A percentile compares a stretch with the other conserved stretches of the same genome.
Evolutionary conservation across 495 filamentous ascomycete genomes (phyloP).

Genomic region (Neurospora intermedia): DNA sequence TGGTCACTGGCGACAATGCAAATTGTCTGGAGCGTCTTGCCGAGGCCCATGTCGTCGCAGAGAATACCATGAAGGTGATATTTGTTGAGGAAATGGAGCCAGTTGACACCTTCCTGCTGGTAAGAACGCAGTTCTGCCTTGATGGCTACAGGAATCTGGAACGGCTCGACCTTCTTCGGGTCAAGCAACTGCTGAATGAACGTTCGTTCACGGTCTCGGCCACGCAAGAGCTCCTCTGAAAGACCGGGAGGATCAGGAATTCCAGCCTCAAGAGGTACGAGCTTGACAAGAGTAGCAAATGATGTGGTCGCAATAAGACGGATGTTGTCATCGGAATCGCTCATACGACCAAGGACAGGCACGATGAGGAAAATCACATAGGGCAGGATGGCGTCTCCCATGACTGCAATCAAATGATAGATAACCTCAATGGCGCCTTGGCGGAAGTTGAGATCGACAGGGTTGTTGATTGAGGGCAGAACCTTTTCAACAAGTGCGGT

Average conservation of each 20-base stretch:
- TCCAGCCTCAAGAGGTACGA: conserved; percentile 96
- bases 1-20: conserved; percentile 98
- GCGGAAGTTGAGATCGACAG: conserved; percentile 70
- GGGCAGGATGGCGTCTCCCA: conserved; percentile 91
- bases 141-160: conserved; percentile 88
- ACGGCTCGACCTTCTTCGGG: conserved; percentile 87
- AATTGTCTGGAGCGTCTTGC: conserved; percentile 92
- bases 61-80: conserved; percentile 97
- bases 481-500: conserved; percentile 91
- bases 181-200: conserved; percentile 97
- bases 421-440: conserved; percentile 91
- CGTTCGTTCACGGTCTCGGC: conserved; percentile 83
- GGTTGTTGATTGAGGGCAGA: conserved; percentile 79
- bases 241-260: conserved; percentile 94
- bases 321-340: conserved; percentile 92
- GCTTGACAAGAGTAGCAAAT: conserved; percentile 91
- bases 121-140: conserved; percentile 93
- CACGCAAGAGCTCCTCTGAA: conserved; percentile 74
- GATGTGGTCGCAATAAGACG: conserved; percentile 91
- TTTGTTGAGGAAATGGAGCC: conserved; percentile 95
- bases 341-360: conserved; percentile 98
- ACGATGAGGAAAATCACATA: conserved; percentile 99
- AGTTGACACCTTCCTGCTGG: conserved; percentile 98
- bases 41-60: conserved; percentile 98
- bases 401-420: conserved; percentile 93